Base-by-base conservation (phyloP, 495 filamentous ascomycete species). In the Cairneyella variabilis region DNA sequence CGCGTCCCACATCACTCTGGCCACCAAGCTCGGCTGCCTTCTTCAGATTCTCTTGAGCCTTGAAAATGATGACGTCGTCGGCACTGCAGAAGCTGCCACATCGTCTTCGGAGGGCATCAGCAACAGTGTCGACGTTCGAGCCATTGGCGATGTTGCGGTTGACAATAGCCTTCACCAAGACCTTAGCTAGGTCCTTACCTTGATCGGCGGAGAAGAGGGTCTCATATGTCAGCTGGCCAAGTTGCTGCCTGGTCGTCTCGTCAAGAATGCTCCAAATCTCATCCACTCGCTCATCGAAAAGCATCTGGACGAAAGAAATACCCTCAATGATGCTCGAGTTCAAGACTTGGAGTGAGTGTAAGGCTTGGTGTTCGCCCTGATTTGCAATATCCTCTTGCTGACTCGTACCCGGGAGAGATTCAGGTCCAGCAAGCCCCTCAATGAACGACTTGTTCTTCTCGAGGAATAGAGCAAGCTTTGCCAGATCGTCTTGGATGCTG, bases 21-120 rank as follows among this genome's bases (percentile, higher is more conserved):
- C 81, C 72, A 22, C 83, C 80, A 16, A 83, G 80, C 68, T 97
- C 92, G 0, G 81, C 82, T 1, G 91, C 93, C 54, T 84, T 83
- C 69, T 95, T 93, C 42, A 97, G 74, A 53, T 89, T 82, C 66
- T 99, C 93, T 66, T 97, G 91, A 6, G 95, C 95, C 69, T 96
- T 97, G 81, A 97, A 99, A 44, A 96, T 90, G 30, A 97, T 82
- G 0, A 96, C 91, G 71, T 99, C 93, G 44, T 97, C 91, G 1
- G 91, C 83, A 55, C 89, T 95, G 75, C 93, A 99, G 75, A 99
- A 97, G 64, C 83, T 93, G 40, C 93, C 95, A 58, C 93, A 99
- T 54, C 90, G 80, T 59, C 95, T 77, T 20, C 93, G 78, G 17
- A 99, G 71, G 14, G 91, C 90, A 69, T 97, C 93, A 0, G 93